Conservation (phyloP, 2,329 filamentous ascomycete species). For the Fusarium praegraminearum region DNA sequence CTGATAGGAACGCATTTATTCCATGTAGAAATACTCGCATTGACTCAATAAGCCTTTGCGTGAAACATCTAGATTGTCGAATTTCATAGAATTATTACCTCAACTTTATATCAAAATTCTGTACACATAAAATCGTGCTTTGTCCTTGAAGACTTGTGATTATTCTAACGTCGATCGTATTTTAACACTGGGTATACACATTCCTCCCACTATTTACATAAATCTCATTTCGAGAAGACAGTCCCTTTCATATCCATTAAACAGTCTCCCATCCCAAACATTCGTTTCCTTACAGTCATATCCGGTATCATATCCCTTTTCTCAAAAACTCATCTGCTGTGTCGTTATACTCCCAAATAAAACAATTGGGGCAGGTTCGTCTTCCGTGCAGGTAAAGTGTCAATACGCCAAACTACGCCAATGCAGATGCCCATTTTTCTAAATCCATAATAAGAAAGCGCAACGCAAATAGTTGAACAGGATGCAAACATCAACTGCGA, state of each 20-base stretch:
- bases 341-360: slow-evolving; percentile 20
- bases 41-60: slow-evolving; percentile 20
- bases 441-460: slow-evolving; percentile 31
- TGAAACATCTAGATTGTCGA: slow-evolving; percentile 35
- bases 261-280: slow-evolving; percentile 15
- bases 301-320: slow-evolving; percentile 21
- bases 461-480: slow-evolving; percentile 8
- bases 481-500: slow-evolving; percentile 48
- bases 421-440: slow-evolving; percentile 27
- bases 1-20: slow-evolving; percentile 39
- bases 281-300: slow-evolving; percentile 28
- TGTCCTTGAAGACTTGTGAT: neutral
- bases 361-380: slow-evolving; percentile 8
- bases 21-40: slow-evolving; percentile 37
- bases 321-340: slow-evolving; percentile 28
- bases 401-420: slow-evolving; percentile 30
- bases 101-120: neutral
- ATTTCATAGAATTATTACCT: slow-evolving; percentile 29
- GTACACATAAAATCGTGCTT: neutral
- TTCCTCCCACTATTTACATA: slow-evolving; percentile 23
- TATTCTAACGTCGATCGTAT: slow-evolving; percentile 6
- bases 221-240: slow-evolving; percentile 9
- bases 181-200: slow-evolving; percentile 32
- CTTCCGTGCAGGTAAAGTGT: slow-evolving; percentile 15
- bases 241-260: slow-evolving; percentile 16